Conservation (phyloP, 2,329 filamentous ascomycete genomes). For the Exserohilum turcica region DNA sequence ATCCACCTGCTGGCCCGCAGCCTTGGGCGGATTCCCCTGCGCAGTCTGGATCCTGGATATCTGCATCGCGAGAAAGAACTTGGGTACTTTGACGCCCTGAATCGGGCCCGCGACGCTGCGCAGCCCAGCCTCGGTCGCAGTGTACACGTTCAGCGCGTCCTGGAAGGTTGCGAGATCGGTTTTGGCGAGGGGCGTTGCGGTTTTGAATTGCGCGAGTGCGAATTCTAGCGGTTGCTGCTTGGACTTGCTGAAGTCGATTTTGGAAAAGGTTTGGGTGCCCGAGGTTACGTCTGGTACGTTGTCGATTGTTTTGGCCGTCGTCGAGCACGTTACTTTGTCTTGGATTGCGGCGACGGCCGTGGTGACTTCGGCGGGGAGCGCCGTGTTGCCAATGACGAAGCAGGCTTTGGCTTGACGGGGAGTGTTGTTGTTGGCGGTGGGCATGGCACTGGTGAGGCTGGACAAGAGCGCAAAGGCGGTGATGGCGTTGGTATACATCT, state of each 20-base stretch:
- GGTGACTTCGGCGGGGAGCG: constrained; percentile 58
- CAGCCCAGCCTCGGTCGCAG: constrained; percentile 65
- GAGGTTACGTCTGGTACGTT: constrained; percentile 63
- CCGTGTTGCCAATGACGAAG: constrained; percentile 59
- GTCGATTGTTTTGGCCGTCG: constrained; percentile 54
- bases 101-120: constrained; percentile 57
- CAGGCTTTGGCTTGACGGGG: constrained; percentile 49
- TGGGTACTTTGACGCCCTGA: constrained; percentile 65
- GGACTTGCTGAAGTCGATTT: constrained; percentile 62
- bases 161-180: constrained; percentile 60
- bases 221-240: constrained; percentile 58
- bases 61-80: constrained; percentile 67
- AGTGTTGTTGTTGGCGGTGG: constrained; percentile 11
- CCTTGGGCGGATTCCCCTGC: constrained; percentile 60
- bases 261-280: constrained; percentile 57
- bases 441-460: constrained; percentile 20
- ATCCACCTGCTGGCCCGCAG: constrained; percentile 60
- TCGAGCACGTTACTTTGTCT: constrained; percentile 57
- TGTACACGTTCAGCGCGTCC: constrained; percentile 61
- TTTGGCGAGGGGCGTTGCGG: constrained; percentile 55
- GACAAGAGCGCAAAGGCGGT: constrained; percentile 19
- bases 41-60: constrained; percentile 64
- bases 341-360: constrained; percentile 52
- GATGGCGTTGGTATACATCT: constrained; percentile 26
- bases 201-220: constrained; percentile 60